phyloP scores from a whole-genome alignment of 179 eudicot species.

The Heliamphora pulchella region DNA sequence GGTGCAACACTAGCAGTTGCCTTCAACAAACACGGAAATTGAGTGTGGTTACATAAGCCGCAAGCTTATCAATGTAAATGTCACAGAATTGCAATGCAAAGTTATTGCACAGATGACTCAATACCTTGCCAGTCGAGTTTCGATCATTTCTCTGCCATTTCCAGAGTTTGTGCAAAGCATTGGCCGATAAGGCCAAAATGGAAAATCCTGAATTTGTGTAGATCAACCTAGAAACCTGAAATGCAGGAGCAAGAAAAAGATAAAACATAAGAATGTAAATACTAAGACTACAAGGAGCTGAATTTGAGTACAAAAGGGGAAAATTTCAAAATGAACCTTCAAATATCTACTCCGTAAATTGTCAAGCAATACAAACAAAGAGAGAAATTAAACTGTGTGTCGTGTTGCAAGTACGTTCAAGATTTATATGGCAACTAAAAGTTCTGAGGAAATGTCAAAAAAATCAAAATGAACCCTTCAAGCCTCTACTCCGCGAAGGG shows the following conservation, averaged over 20 bases:
- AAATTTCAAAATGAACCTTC: background rate
- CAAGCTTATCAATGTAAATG: background rate
- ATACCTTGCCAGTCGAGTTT: conserved; percentile 55
- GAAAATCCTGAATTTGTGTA: conserved; percentile 73
- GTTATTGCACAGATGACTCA: background rate
- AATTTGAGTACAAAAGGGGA: background rate
- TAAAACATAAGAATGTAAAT: background rate
- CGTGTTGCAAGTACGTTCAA: background rate
- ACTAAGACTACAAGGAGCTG: background rate
- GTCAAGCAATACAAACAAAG: background rate
- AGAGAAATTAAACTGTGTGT: conserved; percentile 2
- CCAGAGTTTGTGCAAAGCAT: conserved; percentile 81
- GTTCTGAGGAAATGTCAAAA: background rate
- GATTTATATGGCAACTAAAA: background rate
- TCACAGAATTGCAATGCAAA: background rate
- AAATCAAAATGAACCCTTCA: background rate
- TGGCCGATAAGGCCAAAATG: conserved; percentile 66
- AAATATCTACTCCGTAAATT: background rate
- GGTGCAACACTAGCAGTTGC: conserved; percentile 72
- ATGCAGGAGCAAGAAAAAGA: conserved; percentile 13
- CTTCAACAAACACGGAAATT: conserved; percentile 28
- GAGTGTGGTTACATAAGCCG: background rate
- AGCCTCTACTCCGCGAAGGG: background rate
- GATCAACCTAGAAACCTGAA: conserved; percentile 64
- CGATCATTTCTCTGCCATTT: conserved; percentile 77